Conservation (phyloP, 1,139 yeast genomes). For the Citeromyces hawaiiensis region DNA sequence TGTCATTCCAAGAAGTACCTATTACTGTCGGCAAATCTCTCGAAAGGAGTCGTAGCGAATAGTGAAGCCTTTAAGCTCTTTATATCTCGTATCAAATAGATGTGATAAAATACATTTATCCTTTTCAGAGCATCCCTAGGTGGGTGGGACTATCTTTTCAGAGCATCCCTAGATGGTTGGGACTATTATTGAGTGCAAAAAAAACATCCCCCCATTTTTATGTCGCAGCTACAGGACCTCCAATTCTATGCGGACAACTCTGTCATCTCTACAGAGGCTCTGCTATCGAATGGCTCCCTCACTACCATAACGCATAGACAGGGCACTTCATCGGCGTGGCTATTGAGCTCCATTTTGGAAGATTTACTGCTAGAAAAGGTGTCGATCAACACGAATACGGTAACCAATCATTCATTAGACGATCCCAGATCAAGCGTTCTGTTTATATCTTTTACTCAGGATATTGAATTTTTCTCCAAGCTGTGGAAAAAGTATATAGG, state of each 20-base stretch:
- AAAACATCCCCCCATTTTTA: constrained; percentile 6
- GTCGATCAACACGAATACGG: constrained; percentile 15
- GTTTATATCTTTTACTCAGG: constrained; percentile 29
- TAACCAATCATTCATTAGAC: not conserved
- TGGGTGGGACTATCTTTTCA: too few relatives aligned
- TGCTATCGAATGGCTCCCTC: constrained; percentile 12
- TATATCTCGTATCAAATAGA: too few relatives aligned
- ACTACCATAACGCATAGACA: constrained; percentile 34
- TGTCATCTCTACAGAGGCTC: constrained; percentile 20
- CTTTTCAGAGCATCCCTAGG: too few relatives aligned
- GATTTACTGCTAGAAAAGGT: constrained; percentile 24
- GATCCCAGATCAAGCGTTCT: constrained; percentile 18
- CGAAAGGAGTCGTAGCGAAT: too few relatives aligned
- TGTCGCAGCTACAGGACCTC: constrained; percentile 45
- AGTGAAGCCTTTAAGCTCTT: too few relatives aligned
- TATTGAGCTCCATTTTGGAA: constrained; percentile 34
- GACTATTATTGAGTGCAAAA: not conserved
- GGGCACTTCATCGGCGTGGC: constrained; percentile 62
- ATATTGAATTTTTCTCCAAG: constrained; percentile 21
- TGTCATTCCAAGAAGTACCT: too few relatives aligned
- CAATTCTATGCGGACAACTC: constrained; percentile 39
- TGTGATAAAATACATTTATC: too few relatives aligned
- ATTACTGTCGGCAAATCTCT: too few relatives aligned
- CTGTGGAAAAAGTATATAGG: constrained; percentile 24
- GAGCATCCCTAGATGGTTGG: too few relatives aligned